Evolutionary conservation across 2,329 filamentous ascomycete species (phyloP).

Genomic region (Fusarium euwallaceae): DNA sequence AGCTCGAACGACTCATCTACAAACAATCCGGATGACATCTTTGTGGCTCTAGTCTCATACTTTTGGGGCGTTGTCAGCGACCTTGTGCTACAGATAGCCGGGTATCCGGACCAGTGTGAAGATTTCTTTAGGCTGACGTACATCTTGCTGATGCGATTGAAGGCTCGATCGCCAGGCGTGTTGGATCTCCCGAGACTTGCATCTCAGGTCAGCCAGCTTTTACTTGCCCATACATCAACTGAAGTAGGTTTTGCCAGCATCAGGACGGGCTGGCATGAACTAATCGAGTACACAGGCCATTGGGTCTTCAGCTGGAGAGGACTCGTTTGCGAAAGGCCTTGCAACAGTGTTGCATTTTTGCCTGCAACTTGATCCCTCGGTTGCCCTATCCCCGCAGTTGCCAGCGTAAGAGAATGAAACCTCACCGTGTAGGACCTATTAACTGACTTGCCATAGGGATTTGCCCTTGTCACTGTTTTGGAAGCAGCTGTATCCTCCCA

Average conservation of each 20-base stretch:
- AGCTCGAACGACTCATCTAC: not conserved
- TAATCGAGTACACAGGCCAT: slow-evolving; percentile 42
- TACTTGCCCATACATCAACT: slow-evolving; percentile 56
- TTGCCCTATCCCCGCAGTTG: slow-evolving; percentile 41
- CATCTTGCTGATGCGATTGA: slow-evolving; percentile 56
- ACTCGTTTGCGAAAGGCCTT: slow-evolving; percentile 49
- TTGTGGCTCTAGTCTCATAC: slow-evolving; percentile 38
- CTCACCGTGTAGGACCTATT: not conserved
- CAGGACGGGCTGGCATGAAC: not conserved
- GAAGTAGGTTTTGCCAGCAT: slow-evolving; percentile 51
- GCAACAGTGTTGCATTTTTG: slow-evolving; percentile 49
- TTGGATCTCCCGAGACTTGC: slow-evolving; percentile 50
- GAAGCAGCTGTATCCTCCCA: slow-evolving; percentile 74
- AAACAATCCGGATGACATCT: slow-evolving; percentile 2
- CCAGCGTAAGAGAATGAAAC: slow-evolving; percentile 42
- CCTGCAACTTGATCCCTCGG: slow-evolving; percentile 46
- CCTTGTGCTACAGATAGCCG: slow-evolving; percentile 51
- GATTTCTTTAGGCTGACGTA: slow-evolving; percentile 61
- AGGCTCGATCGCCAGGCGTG: slow-evolving; percentile 43
- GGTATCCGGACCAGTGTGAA: slow-evolving; percentile 54
- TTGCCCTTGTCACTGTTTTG: slow-evolving; percentile 65
- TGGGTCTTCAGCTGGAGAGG: slow-evolving; percentile 44
- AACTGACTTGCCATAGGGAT: slow-evolving; percentile 39
- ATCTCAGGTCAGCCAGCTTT: slow-evolving; percentile 46
- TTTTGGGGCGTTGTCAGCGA: slow-evolving; percentile 51